These are phyloP conservation scores for Geosmithia putterillii DNA, from an alignment of 2,329 filamentous ascomycete species.

Conservation along the genomic window DNA sequence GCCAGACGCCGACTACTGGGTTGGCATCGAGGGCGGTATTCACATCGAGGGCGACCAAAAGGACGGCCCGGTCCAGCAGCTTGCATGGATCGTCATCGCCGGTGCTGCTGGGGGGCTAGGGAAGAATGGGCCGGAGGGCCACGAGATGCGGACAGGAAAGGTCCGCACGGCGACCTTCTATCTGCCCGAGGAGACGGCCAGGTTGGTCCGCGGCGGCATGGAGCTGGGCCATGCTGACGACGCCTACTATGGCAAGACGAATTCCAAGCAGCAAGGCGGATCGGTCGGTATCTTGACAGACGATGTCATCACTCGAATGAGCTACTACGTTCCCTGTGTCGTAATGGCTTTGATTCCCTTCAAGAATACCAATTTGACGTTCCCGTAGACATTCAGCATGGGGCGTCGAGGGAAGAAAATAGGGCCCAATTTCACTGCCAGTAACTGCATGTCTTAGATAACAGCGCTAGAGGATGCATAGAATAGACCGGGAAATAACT, in stretches of 20 bases:
- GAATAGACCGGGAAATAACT: too few relatives aligned
- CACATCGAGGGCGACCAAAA: conserved; percentile 13
- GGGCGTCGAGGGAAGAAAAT: too few relatives aligned
- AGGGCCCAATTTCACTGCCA: too few relatives aligned
- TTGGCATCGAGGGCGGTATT: conserved; percentile 26
- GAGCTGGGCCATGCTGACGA: conserved; percentile 28
- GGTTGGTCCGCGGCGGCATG: conserved; percentile 20
- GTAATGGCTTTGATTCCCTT: conserved; percentile 27
- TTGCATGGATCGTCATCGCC: conserved; percentile 26
- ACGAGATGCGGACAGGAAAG: conserved; percentile 18
- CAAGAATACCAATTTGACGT: conserved; percentile 19
- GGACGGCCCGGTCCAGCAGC: conserved; percentile 16
- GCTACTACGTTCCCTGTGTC: conserved; percentile 24
- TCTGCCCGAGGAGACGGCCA: conserved; percentile 21
- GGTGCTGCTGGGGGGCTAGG: conserved; percentile 11
- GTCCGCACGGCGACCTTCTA: conserved; percentile 24
- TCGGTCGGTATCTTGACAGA: conserved; percentile 26
- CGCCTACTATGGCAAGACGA: conserved; percentile 19
- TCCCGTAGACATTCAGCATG: conserved; percentile 8
- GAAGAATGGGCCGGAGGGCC: not conserved
- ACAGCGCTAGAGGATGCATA: too few relatives aligned
- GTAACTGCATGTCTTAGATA: too few relatives aligned
- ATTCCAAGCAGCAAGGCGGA: conserved; percentile 24
- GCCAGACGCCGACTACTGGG: conserved; percentile 23
- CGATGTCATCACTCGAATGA: conserved; percentile 19